Percentiles rank a stretch among this genome's conserved stretches.
Evolutionary conservation across 805 yeast genomes (phyloP).

Genomic region (Starmerella potacharoeniae): DNA sequence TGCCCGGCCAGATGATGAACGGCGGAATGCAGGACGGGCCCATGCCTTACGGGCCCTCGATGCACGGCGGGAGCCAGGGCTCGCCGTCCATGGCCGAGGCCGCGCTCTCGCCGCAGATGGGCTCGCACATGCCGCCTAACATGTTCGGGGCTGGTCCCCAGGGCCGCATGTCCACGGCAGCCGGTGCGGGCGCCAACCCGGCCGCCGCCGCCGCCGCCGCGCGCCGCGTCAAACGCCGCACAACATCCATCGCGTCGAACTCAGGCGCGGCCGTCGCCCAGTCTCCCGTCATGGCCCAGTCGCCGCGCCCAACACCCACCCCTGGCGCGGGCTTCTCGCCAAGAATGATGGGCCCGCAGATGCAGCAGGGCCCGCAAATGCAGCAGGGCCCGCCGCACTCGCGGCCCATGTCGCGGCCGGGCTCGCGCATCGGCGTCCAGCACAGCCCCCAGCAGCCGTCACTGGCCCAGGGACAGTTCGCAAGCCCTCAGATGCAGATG

Average conservation of each 20-base stretch:
- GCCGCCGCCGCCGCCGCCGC: neutral
- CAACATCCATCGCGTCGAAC: neutral
- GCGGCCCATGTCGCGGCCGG: neutral
- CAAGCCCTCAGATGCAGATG: neutral
- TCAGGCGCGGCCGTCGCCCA: neutral
- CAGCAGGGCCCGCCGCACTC: neutral
- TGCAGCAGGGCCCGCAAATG: neutral
- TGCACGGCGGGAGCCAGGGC: neutral
- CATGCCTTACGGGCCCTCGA: neutral
- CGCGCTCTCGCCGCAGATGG: neutral
- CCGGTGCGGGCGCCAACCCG: neutral
- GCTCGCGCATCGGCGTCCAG: neutral
- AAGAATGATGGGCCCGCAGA: neutral
- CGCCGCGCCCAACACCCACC: neutral
- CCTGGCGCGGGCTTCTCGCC: neutral
- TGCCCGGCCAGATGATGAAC: slow-evolving; percentile 2
- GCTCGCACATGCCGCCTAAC: neutral
- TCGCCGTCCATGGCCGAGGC: neutral
- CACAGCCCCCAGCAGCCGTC: slow-evolving; percentile 1
- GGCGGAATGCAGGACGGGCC: neutral
- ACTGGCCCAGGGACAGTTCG: neutral
- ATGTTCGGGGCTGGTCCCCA: neutral
- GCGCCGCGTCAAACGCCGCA: neutral
- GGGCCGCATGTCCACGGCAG: neutral
- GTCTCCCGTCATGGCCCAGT: neutral